A percentile compares a stretch with the other conserved stretches of the same genome.
Conservation (phyloP, 345 rosid species). For the Erodium maritimum region DNA sequence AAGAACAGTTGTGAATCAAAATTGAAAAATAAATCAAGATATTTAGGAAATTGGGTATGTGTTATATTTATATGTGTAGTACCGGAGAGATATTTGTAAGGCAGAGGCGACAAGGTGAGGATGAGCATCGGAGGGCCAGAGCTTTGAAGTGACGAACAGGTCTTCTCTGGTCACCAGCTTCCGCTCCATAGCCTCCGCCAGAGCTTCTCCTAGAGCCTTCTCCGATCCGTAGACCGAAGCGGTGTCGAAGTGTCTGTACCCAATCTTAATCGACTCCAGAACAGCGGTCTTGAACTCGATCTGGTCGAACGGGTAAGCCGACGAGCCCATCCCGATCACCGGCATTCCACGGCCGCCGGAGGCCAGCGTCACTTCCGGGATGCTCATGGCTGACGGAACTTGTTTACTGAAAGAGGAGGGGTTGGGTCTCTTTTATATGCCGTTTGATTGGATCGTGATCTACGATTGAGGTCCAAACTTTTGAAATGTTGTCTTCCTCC, state of each 20-base stretch:
- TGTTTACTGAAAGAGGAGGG: too few species aligned
- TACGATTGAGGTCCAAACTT: too few species aligned
- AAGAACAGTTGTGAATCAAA: too few species aligned
- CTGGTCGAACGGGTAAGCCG: not conserved
- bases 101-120: slow-evolving; percentile 52
- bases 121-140: slow-evolving; percentile 78
- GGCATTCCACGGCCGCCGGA: not conserved
- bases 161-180: slow-evolving; percentile 43
- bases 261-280: slow-evolving; percentile 27
- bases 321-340: not conserved
- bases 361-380: not conserved
- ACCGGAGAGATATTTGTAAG: slow-evolving; percentile 49
- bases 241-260: slow-evolving; percentile 85
- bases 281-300: not conserved
- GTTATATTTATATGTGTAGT: too few species aligned
- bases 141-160: slow-evolving; percentile 66
- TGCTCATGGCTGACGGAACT: not conserved
- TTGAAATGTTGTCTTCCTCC: too few species aligned
- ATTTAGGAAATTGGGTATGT: too few species aligned
- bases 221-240: slow-evolving; percentile 85
- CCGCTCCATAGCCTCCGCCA: slow-evolving; percentile 30
- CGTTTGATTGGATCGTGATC: too few species aligned
- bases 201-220: slow-evolving; percentile 64
- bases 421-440: too few species aligned
- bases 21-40: too few species aligned